Base-by-base conservation (phyloP, 148 eudicot genomes). In the Dysphania ambrosioides region DNA sequence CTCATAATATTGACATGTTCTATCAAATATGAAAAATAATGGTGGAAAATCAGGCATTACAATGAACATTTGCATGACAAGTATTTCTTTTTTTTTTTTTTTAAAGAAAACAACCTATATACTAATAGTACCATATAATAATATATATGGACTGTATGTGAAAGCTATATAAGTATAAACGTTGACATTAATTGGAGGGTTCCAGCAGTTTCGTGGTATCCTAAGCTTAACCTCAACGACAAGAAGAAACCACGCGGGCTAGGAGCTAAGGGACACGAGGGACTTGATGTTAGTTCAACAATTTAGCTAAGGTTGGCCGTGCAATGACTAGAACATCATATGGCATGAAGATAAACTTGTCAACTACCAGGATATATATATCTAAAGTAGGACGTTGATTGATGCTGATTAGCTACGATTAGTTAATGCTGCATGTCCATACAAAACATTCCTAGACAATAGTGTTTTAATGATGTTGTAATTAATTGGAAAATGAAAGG, bases 401-500 rank as follows among this genome's bases (percentile, higher is more conserved):
- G 67, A 30, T 61, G 36, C 4, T 34, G 67, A 63, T 63, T 32
- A 29, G 67, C 19, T 5, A 61, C 36, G 16, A 63, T 60, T 34
- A 60, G 65, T 16, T 63, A 1, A 63, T 63, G 21, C 1, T 27
- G 13, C 36, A 32, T 63, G 67, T 63, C 2, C 24, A 63, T 32
- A 63, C 67, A 63, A n/a, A 63, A 34, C 67, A 63, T 63, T 63
- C 67, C 26, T 27, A 29, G 31, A 27, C 31, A 60, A 27, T 60
- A 5, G 53, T 29, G 29, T 29, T 2, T 60, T 60, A 24, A 60
- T 3, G 34, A 60, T 24, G 32, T 27, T 60, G 65, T 60, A 21
- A 53, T 60, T 60, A 8, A 35, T 29, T 27, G 13, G 21, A 60
- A 29, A 10, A 9, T 1, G 16, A 29, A 29, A 24, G 34, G 31